Evolutionary conservation across 768 basidiomycete genomes (phyloP).

Genomic region (Pleurotus cornucopiae): DNA sequence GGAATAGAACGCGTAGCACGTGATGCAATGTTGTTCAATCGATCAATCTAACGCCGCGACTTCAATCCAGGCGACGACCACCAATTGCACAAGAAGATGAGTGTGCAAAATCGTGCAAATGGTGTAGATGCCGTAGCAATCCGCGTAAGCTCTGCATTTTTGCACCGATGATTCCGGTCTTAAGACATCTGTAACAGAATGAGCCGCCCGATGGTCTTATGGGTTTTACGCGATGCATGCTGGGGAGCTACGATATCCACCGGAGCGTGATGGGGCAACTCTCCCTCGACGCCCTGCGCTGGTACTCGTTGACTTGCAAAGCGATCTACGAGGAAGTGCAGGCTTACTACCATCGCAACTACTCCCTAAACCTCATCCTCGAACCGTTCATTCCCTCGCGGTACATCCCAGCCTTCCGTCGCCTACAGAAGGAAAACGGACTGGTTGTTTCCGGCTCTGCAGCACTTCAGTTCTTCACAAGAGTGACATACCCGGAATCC

Average conservation of each 20-base stretch:
- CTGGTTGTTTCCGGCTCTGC: constrained; percentile 50
- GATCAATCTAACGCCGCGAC: no score
- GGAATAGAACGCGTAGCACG: no score
- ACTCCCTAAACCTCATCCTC: constrained; percentile 32
- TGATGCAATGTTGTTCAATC: no score
- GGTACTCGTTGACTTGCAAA: constrained; percentile 18
- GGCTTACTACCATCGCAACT: constrained; percentile 19
- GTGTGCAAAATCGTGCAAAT: no score
- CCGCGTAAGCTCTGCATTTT: no score
- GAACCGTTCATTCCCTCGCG: constrained; percentile 25
- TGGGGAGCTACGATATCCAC: constrained; percentile 6
- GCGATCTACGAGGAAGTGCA: neutral
- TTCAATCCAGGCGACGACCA: no score
- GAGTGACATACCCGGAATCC: constrained; percentile 36
- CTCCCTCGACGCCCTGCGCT: constrained; percentile 20
- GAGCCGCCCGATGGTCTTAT: no score
- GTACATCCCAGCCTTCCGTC: constrained; percentile 29
- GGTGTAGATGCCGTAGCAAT: no score
- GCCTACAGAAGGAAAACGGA: constrained; percentile 36
- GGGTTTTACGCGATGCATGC: neutral
- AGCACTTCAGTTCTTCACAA: constrained; percentile 49
- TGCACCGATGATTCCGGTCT: no score
- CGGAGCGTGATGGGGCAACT: constrained; percentile 8
- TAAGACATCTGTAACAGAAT: no score
- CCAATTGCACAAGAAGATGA: no score